Percentiles rank a stretch among this genome's conserved stretches.
phyloP scores from a whole-genome alignment of 2,329 filamentous ascomycete species.

The Cryoendolithus antarcticus region DNA sequence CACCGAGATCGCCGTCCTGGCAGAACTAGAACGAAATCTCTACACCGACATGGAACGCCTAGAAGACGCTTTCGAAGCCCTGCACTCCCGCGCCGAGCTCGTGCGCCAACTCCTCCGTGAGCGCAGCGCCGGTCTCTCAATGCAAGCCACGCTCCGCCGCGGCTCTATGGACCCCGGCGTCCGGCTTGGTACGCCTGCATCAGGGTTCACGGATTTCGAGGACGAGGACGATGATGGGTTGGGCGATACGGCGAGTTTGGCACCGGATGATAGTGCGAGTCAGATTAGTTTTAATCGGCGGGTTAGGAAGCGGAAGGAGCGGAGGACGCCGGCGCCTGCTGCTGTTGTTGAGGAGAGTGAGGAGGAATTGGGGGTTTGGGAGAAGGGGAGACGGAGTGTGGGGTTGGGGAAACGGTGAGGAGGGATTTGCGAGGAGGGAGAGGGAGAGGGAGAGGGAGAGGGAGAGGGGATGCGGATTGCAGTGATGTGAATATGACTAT shows the following conservation, averaged over 20 bases:
- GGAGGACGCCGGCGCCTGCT: conserved; percentile 60
- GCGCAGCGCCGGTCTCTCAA: conserved; percentile 64
- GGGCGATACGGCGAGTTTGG: conserved; percentile 40
- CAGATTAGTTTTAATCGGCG: conserved; percentile 64
- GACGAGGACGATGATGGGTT: conserved; percentile 22
- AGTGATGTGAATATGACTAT: too few relatives aligned
- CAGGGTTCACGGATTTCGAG: conserved; percentile 20
- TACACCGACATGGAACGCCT: conserved; percentile 88
- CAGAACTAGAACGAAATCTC: conserved; percentile 86
- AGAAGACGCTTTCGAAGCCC: conserved; percentile 82
- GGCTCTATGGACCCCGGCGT: conserved; percentile 35
- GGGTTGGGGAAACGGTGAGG: not conserved
- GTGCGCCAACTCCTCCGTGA: conserved; percentile 71
- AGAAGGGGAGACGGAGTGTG: not conserved
- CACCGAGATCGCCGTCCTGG: conserved; percentile 77
- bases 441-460: conserved; percentile 2
- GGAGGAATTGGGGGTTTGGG: conserved; percentile 12
- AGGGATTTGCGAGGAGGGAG: conserved; percentile 1
- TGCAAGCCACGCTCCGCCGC: conserved; percentile 48
- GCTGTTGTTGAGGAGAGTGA: conserved; percentile 59
- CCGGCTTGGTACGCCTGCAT: conserved; percentile 30
- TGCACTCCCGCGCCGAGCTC: conserved; percentile 74
- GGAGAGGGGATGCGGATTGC: conserved; percentile 3
- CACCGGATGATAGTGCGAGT: conserved; percentile 68
- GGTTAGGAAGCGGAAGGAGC: conserved; percentile 52